A percentile compares a stretch with the other conserved stretches of the same genome.
phyloP scores from a whole-genome alignment of 164 flowering plant genomes.

The Vitis rupestris region DNA sequence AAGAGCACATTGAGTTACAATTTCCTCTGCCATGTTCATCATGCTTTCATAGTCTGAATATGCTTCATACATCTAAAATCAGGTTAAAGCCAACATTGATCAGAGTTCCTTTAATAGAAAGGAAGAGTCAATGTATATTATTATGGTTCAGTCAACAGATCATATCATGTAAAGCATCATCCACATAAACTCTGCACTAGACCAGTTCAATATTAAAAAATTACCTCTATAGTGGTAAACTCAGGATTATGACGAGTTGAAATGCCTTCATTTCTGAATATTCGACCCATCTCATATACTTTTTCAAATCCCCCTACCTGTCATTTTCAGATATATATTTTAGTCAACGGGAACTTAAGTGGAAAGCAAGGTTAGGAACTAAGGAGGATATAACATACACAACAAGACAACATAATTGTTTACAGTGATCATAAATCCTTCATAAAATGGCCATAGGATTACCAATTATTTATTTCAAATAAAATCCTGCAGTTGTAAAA shows the following conservation, averaged over 20 bases:
- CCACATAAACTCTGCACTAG: not conserved
- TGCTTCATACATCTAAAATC: slow-evolving; percentile 90
- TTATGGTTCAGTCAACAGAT: not conserved
- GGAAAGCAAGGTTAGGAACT: too few species aligned
- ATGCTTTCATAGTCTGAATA: slow-evolving; percentile 94
- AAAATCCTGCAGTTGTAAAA: too few species aligned
- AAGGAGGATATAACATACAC: too few species aligned
- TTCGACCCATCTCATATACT: slow-evolving; percentile 93
- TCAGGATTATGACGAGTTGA: slow-evolving; percentile 99
- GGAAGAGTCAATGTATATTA: not conserved
- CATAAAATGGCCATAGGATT: too few species aligned
- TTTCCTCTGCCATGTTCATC: slow-evolving; percentile 95
- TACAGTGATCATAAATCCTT: too few species aligned
- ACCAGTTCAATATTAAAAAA: not conserved
- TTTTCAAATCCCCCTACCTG: slow-evolving; percentile 98
- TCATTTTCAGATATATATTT: not conserved
- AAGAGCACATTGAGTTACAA: slow-evolving; percentile 79
- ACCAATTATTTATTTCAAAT: too few species aligned
- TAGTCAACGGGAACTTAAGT: not conserved
- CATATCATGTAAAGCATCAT: slow-evolving; percentile 7
- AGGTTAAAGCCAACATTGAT: slow-evolving; percentile 26
- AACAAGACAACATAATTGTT: too few species aligned
- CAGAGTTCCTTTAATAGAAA: slow-evolving; percentile 14
- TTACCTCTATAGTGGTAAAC: slow-evolving; percentile 95
- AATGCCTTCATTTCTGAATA: slow-evolving; percentile 96